These are phyloP conservation scores for Mayamaea pseudoterrestris DNA, from an alignment of 108 stramenopile genomes.

Conservation along the genomic window DNA sequence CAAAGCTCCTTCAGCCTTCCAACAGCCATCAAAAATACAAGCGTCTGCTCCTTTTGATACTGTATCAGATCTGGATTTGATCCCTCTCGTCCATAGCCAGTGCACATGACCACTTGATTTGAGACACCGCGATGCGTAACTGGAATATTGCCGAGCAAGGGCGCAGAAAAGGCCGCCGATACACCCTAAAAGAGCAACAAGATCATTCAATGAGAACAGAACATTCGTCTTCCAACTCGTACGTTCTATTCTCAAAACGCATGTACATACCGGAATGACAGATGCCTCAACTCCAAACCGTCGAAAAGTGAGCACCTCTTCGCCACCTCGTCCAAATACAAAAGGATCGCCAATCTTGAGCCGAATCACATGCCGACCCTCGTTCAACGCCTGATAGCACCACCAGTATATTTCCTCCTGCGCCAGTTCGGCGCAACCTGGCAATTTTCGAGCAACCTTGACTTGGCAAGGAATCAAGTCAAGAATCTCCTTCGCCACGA, in stretches of 20 bases:
- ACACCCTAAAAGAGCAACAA: slow-evolving; percentile 48
- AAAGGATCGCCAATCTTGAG: slow-evolving; percentile 99
- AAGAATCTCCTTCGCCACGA: slow-evolving; percentile 83
- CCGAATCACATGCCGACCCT: slow-evolving; percentile 85
- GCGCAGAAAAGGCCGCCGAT: slow-evolving; percentile 90
- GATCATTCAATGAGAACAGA: background rate
- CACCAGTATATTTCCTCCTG: slow-evolving; percentile 92
- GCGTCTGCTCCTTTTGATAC: slow-evolving; percentile 79
- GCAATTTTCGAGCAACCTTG: slow-evolving; percentile 79
- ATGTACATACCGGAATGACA: slow-evolving; percentile 59
- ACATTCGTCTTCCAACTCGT: background rate
- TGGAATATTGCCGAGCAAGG: slow-evolving; percentile 87
- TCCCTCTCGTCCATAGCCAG: slow-evolving; percentile 76
- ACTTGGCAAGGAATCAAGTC: slow-evolving; percentile 64
- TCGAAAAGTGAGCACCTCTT: slow-evolving; percentile 90
- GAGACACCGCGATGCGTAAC: slow-evolving; percentile 93
- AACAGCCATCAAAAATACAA: slow-evolving; percentile 87
- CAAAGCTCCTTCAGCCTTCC: slow-evolving; percentile 58
- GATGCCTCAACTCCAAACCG: slow-evolving; percentile 63
- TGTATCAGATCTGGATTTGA: slow-evolving; percentile 73
- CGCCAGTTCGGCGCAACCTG: slow-evolving; percentile 90
- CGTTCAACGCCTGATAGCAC: slow-evolving; percentile 63
- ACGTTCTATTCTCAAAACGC: background rate
- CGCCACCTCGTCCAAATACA: slow-evolving; percentile 94
- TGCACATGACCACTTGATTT: slow-evolving; percentile 91